phyloP scores from a whole-genome alignment of 805 yeast species.

The Kuraishia hungarica region DNA sequence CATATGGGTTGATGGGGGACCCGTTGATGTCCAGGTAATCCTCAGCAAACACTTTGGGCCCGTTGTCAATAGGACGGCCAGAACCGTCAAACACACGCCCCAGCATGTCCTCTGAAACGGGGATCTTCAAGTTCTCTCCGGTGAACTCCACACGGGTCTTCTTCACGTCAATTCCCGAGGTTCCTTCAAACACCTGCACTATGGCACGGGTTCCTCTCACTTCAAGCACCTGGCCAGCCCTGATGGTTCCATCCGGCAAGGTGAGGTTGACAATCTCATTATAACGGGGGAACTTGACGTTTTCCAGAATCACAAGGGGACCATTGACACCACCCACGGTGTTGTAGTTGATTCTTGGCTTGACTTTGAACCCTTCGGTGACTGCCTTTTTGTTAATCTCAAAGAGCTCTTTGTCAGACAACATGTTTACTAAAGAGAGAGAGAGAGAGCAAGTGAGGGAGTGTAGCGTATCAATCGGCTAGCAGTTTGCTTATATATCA shows the following conservation, averaged over 20 bases:
- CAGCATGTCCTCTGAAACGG: constrained; percentile 94
- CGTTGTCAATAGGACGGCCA: constrained; percentile 96
- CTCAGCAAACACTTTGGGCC: constrained; percentile 97
- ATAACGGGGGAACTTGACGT: constrained; percentile 82
- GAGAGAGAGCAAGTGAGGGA: too few species aligned
- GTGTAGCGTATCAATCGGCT: too few species aligned
- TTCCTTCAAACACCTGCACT: constrained; percentile 98
- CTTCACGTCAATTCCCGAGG: constrained; percentile 97
- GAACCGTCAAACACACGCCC: constrained; percentile 99
- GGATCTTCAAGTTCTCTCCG: constrained; percentile 85
- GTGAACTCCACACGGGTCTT: constrained; percentile 97
- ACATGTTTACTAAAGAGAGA: constrained; percentile 15
- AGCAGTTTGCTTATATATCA: too few species aligned
- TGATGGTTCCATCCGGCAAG: constrained; percentile 85
- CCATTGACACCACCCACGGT: constrained; percentile 99
- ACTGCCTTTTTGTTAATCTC: constrained; percentile 90
- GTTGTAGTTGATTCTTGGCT: constrained; percentile 88
- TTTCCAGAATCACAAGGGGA: constrained; percentile 86
- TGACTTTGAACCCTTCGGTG: constrained; percentile 81
- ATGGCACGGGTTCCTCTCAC: constrained; percentile 95
- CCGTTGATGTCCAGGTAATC: constrained; percentile 98
- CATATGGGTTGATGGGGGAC: constrained; percentile 96
- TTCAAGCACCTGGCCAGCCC: constrained; percentile 98
- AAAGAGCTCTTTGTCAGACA: constrained; percentile 32
- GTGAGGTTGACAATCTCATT: constrained; percentile 96